phyloP scores from a whole-genome alignment of 2,329 filamentous ascomycete species.

The Sporothrix dimorphospora region DNA sequence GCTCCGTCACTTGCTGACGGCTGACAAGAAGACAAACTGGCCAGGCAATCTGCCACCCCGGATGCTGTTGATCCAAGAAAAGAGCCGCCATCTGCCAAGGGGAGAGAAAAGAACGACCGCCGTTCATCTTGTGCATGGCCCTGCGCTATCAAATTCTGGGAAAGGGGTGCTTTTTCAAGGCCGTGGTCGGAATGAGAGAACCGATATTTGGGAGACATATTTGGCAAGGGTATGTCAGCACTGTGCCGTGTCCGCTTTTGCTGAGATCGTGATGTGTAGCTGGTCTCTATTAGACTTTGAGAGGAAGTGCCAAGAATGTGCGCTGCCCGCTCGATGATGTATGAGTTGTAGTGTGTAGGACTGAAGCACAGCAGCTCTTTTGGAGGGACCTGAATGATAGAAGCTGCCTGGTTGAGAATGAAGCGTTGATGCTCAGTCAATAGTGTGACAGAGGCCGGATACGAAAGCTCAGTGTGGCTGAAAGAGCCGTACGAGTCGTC shows the following conservation, averaged over 20 bases:
- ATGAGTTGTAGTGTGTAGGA: slow-evolving; percentile 29
- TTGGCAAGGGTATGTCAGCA: slow-evolving; percentile 25
- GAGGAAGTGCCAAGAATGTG: slow-evolving; percentile 40
- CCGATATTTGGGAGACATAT: slow-evolving; percentile 41
- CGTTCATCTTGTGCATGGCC: slow-evolving; percentile 16
- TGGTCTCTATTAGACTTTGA: slow-evolving; percentile 39
- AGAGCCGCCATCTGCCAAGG: slow-evolving; percentile 13
- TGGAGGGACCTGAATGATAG: slow-evolving; percentile 34
- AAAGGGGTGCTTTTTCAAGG: slow-evolving; percentile 32
- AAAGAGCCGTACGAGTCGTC: slow-evolving; percentile 33
- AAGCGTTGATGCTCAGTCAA: slow-evolving; percentile 36
- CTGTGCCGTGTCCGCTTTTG: slow-evolving; percentile 39
- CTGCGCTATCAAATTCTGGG: background rate
- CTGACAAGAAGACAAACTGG: slow-evolving; percentile 42
- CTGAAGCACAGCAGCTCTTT: slow-evolving; percentile 33
- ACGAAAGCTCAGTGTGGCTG: background rate
- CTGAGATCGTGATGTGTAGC: slow-evolving; percentile 35
- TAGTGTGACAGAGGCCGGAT: slow-evolving; percentile 9
- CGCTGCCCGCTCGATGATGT: slow-evolving; percentile 43
- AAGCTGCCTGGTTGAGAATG: slow-evolving; percentile 36
- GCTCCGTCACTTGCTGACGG: slow-evolving; percentile 43
- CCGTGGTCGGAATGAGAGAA: slow-evolving; percentile 37
- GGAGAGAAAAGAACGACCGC: slow-evolving; percentile 33
- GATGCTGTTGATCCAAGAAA: slow-evolving; percentile 26
- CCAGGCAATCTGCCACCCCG: slow-evolving; percentile 26